Evolutionary conservation across 805 yeast species (phyloP).

Genomic region (Candida insectalens): DNA sequence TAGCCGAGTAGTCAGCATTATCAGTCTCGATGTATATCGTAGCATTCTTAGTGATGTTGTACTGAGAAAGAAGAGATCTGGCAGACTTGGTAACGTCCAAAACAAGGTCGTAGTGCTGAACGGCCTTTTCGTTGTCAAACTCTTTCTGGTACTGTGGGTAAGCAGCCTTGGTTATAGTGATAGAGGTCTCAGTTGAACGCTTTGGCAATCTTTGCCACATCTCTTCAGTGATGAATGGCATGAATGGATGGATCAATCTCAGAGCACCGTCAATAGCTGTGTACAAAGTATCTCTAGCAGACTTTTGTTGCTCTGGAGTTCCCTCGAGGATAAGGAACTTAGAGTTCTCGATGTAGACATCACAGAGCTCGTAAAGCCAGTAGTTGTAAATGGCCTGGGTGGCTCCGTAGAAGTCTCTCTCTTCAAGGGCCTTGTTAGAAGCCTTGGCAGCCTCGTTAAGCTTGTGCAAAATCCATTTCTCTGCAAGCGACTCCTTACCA

Average conservation of each 20-base stretch:
- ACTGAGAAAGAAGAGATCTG: conserved; percentile 87
- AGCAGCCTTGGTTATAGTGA: conserved; percentile 66
- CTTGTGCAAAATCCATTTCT: conserved; percentile 92
- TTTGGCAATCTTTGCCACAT: conserved; percentile 98
- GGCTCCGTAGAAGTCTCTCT: conserved; percentile 81
- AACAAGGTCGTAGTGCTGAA: conserved; percentile 70
- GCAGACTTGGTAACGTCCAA: conserved; percentile 83
- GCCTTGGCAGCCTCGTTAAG: conserved; percentile 59
- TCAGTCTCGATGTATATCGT: conserved; percentile 73
- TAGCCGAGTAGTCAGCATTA: conserved; percentile 34
- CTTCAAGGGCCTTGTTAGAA: conserved; percentile 60
- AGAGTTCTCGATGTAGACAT: conserved; percentile 96
- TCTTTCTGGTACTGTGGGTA: conserved; percentile 62
- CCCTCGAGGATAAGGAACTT: conserved; percentile 91
- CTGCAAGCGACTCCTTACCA: conserved; percentile 85
- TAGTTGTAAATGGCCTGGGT: conserved; percentile 83
- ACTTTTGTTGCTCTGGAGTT: conserved; percentile 67
- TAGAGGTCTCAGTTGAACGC: conserved; percentile 59
- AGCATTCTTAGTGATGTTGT: conserved; percentile 80
- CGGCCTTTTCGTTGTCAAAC: conserved; percentile 57
- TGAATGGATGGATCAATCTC: conserved; percentile 91
- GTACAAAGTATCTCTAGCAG: conserved; percentile 92
- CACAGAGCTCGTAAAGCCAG: conserved; percentile 94
- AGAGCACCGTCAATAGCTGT: conserved; percentile 88
- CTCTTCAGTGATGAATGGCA: conserved; percentile 97